These are phyloP conservation scores for Rhypophila decipiens DNA, from an alignment of 495 filamentous ascomycete genomes.

Conservation along the genomic window DNA sequence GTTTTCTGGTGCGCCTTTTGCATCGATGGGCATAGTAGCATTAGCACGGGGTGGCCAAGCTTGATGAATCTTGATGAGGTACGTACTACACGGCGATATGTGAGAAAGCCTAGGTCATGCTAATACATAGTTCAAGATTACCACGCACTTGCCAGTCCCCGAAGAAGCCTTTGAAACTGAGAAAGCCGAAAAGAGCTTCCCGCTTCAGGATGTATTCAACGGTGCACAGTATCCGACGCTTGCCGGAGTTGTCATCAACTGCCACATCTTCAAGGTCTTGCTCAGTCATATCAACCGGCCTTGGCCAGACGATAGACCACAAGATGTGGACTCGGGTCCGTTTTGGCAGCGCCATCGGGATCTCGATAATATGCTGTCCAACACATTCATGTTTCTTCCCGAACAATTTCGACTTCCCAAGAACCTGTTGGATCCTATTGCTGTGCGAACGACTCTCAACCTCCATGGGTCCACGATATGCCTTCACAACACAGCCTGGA, in stretches of 20 bases:
- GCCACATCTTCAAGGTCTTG: slow-evolving; percentile 34
- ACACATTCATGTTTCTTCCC: slow-evolving; percentile 42
- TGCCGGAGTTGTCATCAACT: slow-evolving; percentile 31
- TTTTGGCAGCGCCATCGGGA: slow-evolving; percentile 43
- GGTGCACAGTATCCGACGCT: slow-evolving; percentile 35
- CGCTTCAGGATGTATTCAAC: slow-evolving; percentile 30
- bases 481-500: slow-evolving; percentile 36
- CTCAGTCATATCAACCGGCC: slow-evolving; percentile 36
- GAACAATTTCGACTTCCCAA: slow-evolving; percentile 32
- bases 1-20: slow-evolving; percentile 48
- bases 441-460: slow-evolving; percentile 39
- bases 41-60: slow-evolving; percentile 43
- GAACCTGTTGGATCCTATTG: slow-evolving; percentile 28
- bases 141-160: slow-evolving; percentile 37
- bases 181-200: slow-evolving; percentile 23
- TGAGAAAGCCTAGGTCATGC: no score
- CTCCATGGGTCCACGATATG: slow-evolving; percentile 39
- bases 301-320: slow-evolving; percentile 30
- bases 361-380: slow-evolving; percentile 39
- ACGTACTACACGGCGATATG: no score
- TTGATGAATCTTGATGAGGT: slow-evolving; percentile 37
- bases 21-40: slow-evolving; percentile 42
- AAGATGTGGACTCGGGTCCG: slow-evolving; percentile 30
- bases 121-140: slow-evolving; percentile 31
- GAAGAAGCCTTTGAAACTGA: slow-evolving; percentile 35